A percentile compares a stretch with the other conserved stretches of the same genome.
These are phyloP conservation scores for Melanopsichium pennsylvanicum DNA, from an alignment of 1,284 basidiomycete species.

Conservation along the genomic window DNA sequence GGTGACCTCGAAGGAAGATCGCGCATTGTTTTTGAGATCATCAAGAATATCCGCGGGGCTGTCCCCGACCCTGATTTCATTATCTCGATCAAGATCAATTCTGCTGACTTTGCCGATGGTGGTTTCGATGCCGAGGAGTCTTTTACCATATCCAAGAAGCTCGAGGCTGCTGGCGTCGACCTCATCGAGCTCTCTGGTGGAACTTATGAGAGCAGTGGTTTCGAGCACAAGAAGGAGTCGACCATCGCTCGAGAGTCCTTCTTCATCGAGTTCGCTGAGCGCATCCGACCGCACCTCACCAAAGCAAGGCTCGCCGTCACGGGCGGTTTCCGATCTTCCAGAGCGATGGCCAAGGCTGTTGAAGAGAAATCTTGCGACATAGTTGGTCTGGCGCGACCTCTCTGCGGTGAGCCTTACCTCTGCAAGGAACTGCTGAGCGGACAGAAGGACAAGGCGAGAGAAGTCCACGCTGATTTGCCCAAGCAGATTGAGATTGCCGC, in stretches of 20 bases:
- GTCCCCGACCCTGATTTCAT: slow-evolving; percentile 74
- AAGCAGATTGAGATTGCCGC: slow-evolving; percentile 34
- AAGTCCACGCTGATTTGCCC: slow-evolving; percentile 32
- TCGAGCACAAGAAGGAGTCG: slow-evolving; percentile 55
- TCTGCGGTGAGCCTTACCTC: slow-evolving; percentile 42
- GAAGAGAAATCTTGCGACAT: slow-evolving; percentile 49
- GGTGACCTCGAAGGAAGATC: slow-evolving; percentile 65
- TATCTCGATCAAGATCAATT: slow-evolving; percentile 82
- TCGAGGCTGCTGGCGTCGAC: slow-evolving; percentile 70
- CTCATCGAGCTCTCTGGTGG: slow-evolving; percentile 88
- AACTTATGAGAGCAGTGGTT: slow-evolving; percentile 81
- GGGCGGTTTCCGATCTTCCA: slow-evolving; percentile 77
- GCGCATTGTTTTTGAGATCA: slow-evolving; percentile 75
- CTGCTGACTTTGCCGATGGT: slow-evolving; percentile 78
- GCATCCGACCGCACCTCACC: slow-evolving; percentile 43
- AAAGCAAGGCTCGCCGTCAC: slow-evolving; percentile 76
- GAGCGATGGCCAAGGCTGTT: slow-evolving; percentile 71
- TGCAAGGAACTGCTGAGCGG: slow-evolving; percentile 39
- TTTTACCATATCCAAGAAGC: slow-evolving; percentile 71
- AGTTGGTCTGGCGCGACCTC: slow-evolving; percentile 40
- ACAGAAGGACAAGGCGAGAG: slow-evolving; percentile 26
- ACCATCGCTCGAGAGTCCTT: slow-evolving; percentile 68
- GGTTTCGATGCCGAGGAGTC: slow-evolving; percentile 70
- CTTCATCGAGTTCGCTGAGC: slow-evolving; percentile 68
- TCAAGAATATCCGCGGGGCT: slow-evolving; percentile 72